A percentile compares a stretch with the other conserved stretches of the same genome.
Evolutionary conservation across 768 basidiomycete genomes (phyloP).

Genomic region (Asterophora lycoperdoides): DNA sequence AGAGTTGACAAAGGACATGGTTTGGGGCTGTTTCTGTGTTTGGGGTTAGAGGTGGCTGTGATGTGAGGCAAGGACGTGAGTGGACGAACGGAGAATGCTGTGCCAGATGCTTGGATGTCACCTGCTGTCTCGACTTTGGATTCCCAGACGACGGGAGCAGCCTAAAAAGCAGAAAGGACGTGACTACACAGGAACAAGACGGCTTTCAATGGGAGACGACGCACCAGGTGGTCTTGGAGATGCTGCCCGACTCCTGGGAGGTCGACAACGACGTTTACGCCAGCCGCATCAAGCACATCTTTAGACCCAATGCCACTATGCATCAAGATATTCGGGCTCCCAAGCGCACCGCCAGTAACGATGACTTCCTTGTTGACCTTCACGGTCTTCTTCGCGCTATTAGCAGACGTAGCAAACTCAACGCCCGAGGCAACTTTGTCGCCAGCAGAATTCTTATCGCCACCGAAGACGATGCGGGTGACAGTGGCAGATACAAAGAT

Average conservation of each 20-base stretch:
- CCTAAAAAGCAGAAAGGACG: conserved; percentile 1
- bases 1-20: conserved; percentile 58
- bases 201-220: conserved; percentile 1
- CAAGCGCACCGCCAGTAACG: conserved; percentile 38
- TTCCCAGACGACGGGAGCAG: conserved; percentile 13
- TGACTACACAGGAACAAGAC: background rate
- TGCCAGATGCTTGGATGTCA: conserved; percentile 23
- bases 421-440: conserved; percentile 46
- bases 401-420: conserved; percentile 36
- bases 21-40: conserved; percentile 28
- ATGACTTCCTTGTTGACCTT: conserved; percentile 46
- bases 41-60: background rate
- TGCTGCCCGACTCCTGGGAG: conserved; percentile 62
- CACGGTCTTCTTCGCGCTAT: conserved; percentile 8
- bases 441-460: conserved; percentile 24
- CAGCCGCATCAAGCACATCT: conserved; percentile 44
- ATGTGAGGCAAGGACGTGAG: background rate
- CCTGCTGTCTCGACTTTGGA: conserved; percentile 30
- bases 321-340: conserved; percentile 52
- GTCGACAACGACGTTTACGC: conserved; percentile 40
- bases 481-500: conserved; percentile 60
- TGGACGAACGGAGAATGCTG: conserved; percentile 27
- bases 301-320: conserved; percentile 56
- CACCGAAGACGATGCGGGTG: conserved; percentile 44
- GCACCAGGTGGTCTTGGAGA: conserved; percentile 45